Base-by-base conservation (phyloP, 371 early-diverging fungal species). In the Phascolomyces articulosus region DNA sequence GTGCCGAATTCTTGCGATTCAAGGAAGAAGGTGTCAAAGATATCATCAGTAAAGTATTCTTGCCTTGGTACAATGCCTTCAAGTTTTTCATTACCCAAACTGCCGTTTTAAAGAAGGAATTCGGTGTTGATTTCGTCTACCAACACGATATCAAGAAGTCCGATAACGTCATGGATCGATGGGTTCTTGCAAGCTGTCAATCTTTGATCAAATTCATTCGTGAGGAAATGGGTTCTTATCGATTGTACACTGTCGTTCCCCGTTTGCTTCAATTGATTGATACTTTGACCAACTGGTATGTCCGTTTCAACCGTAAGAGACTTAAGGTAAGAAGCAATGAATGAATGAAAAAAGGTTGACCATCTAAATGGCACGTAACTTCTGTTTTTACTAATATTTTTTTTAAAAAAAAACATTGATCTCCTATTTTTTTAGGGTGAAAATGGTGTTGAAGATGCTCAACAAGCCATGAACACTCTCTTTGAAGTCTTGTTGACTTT, bases 1-100 rank as follows among this genome's bases (percentile, higher is more conserved):
- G 98, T 65, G 99, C 99, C 28, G 99, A 99, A 74, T 93, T 95
- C 41, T 82, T 99, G 55, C 86, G 87, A 66, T 99, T 99, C 89
- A 95, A 93, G 79, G 99, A 99, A 79, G 95, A 96, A 65, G 99
- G 99, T 68, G 99, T 99, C 65, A 95, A 95, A 85, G 98, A 98
- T 13, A 89, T 99, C 40, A 81, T 98, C 55, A 93, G 96, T 65
- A 91, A 92, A 67, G 96, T 99, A 20, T 90, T 99, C 74, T 87
- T 99, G 73, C 99, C 99, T 20, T 99, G 99, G 99, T 96, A 94
- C 91, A 99, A 99, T 75, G 91, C 98, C 24, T 95, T 93, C 88
- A 88, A 95, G 62, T 99, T 99, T 90, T 97, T 97, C 84, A 87
- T 90, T 62, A 91, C 93, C 49, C 97, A 97, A 76, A 90, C 95